These are phyloP conservation scores for Ceratobasidium sp. DNA, from an alignment of 1,284 basidiomycete species.

Conservation along the genomic window DNA sequence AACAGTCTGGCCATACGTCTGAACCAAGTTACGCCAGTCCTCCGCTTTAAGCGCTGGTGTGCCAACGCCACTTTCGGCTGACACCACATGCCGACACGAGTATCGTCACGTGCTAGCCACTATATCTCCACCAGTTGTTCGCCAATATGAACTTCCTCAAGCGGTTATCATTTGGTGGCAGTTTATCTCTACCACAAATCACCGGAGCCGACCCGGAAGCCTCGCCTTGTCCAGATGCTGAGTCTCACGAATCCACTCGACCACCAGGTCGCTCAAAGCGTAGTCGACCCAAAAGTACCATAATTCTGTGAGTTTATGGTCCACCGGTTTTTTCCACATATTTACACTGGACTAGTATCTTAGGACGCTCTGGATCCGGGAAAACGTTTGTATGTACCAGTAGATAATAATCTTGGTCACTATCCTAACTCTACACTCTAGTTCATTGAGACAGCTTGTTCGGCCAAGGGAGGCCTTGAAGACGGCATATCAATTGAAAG, in stretches of 20 bases:
- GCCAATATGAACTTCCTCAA: background rate
- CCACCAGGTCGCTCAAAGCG: background rate
- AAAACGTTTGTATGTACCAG: slow-evolving; percentile 21
- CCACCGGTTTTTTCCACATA: background rate
- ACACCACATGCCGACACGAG: too few species aligned
- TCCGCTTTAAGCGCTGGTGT: too few species aligned
- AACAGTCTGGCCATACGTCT: too few species aligned
- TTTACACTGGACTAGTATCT: background rate
- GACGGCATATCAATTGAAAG: background rate
- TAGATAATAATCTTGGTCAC: background rate
- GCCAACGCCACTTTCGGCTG: too few species aligned
- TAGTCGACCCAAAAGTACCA: background rate
- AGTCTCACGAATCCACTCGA: background rate
- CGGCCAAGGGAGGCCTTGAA: background rate
- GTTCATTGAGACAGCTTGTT: background rate
- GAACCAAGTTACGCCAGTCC: too few species aligned
- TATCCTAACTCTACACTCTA: background rate
- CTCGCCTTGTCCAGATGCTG: background rate
- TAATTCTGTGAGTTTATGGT: background rate
- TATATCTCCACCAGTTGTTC: too few species aligned
- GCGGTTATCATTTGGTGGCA: background rate
- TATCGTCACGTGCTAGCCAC: too few species aligned
- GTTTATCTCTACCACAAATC: background rate
- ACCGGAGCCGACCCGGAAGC: background rate
- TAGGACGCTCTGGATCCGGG: slow-evolving; percentile 36